phyloP scores from a whole-genome alignment of 1,139 yeast species.

The Eremothecium cymbalariae region DNA sequence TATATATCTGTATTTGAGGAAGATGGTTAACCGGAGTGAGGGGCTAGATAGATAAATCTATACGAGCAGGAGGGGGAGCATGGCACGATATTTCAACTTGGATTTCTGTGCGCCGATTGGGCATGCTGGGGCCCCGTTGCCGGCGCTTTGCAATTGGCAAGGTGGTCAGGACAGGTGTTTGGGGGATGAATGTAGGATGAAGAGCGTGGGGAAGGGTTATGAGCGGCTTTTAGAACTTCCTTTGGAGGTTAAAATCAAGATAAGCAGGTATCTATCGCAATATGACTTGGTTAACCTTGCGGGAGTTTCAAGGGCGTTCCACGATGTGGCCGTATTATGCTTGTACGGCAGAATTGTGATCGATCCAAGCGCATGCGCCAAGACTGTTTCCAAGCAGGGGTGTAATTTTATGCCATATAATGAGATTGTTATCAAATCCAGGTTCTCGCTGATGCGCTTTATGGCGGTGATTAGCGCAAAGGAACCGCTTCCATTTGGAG shows the following conservation, averaged over 20 bases:
- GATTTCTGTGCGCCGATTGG: conserved; percentile 13
- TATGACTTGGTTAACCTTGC: conserved; percentile 37
- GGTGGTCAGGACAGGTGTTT: too few species aligned
- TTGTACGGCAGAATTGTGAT: conserved; percentile 37
- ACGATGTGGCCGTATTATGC: conserved; percentile 32
- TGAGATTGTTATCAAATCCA: conserved; percentile 14
- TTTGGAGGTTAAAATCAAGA: conserved; percentile 33
- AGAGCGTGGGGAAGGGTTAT: too few species aligned
- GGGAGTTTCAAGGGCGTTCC: conserved; percentile 31
- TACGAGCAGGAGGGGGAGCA: conserved; percentile 9
- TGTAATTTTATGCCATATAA: too few species aligned
- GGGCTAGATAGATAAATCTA: too few species aligned
- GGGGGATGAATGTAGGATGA: too few species aligned
- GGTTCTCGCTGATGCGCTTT: conserved; percentile 10
- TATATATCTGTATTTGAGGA: background rate
- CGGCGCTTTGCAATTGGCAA: background rate
- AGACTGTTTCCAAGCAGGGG: too few species aligned
- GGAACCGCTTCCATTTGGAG: conserved; percentile 6
- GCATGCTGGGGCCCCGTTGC: conserved; percentile 13
- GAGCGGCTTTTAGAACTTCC: conserved; percentile 27
- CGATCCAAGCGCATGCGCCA: conserved; percentile 31
- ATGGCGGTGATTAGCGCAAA: conserved; percentile 7
- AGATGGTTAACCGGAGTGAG: background rate
- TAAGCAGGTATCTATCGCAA: conserved; percentile 37
- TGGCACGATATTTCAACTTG: conserved; percentile 11